A percentile compares a stretch with the other conserved stretches of the same genome.
phyloP scores from a whole-genome alignment of 345 rosid species.

The Salix caprea region DNA sequence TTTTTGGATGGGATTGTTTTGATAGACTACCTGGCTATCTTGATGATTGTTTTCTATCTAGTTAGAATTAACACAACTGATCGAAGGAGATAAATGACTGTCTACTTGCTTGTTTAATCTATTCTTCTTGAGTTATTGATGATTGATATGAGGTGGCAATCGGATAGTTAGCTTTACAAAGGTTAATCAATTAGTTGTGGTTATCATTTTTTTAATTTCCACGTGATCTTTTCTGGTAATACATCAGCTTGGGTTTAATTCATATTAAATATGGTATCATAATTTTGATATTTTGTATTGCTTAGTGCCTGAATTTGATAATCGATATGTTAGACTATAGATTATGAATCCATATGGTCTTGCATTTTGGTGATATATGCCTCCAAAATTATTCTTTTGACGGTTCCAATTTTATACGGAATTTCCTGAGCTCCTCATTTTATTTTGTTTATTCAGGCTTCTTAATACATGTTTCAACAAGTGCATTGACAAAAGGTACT shows the following conservation, averaged over 20 bases:
- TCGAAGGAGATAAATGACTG: neutral
- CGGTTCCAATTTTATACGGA: no score
- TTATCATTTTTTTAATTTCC: neutral
- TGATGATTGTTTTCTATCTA: neutral
- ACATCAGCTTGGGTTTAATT: neutral
- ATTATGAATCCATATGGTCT: no score
- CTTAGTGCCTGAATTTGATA: neutral
- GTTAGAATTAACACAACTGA: neutral
- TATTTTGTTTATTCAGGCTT: constrained; percentile 52
- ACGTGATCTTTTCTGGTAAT: neutral
- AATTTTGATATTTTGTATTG: neutral
- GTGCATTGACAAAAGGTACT: constrained; percentile 86
- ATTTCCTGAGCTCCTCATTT: no score
- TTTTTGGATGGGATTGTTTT: neutral
- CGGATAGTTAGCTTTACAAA: neutral
- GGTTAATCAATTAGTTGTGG: neutral
- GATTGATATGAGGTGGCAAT: neutral
- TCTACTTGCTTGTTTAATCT: neutral
- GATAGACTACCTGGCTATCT: neutral
- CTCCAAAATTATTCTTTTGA: no score
- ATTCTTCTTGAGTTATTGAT: neutral
- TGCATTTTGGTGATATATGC: no score
- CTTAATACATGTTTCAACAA: constrained; percentile 81
- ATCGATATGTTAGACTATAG: no score
- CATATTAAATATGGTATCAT: neutral